Evolutionary conservation across 768 basidiomycete species (phyloP).

Genomic region (Coprinopsis strossmayeri): DNA sequence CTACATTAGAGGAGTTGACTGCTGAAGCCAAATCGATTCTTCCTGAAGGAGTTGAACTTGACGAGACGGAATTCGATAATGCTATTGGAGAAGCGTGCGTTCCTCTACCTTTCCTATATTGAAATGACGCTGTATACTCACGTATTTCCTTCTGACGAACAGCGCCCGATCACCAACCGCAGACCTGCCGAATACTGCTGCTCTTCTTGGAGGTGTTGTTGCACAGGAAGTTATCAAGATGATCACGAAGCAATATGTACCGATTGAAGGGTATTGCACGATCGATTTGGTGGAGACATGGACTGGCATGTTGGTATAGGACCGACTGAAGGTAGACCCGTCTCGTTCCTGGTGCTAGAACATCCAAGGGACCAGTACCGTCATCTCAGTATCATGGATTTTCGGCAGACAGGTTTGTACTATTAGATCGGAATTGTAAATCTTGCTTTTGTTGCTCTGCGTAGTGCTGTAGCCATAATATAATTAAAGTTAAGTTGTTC

Average conservation of each 20-base stretch:
- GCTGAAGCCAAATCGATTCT: constrained; percentile 44
- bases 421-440: too few relatives aligned
- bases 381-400: too few relatives aligned
- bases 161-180: constrained; percentile 77
- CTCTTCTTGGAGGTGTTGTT: constrained; percentile 87
- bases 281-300: constrained; percentile 79
- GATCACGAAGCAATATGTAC: constrained; percentile 93
- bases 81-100: constrained; percentile 78
- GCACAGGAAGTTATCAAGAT: constrained; percentile 98
- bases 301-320: constrained; percentile 44
- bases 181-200: constrained; percentile 90
- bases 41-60: constrained; percentile 42
- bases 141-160: constrained; percentile 1
- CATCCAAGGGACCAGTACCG: too few relatives aligned
- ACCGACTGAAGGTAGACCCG: too few relatives aligned
- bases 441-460: too few relatives aligned
- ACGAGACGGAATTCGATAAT: constrained; percentile 43
- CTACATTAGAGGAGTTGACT: constrained; percentile 47
- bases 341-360: too few relatives aligned
- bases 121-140: constrained; percentile 14
- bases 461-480: too few relatives aligned
- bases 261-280: constrained; percentile 78
- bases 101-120: neutral
- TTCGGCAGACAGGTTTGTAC: too few relatives aligned
- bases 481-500: too few relatives aligned